Evolutionary conservation across 1,284 basidiomycete species (phyloP).

Genomic region (Malassezia globosa): DNA sequence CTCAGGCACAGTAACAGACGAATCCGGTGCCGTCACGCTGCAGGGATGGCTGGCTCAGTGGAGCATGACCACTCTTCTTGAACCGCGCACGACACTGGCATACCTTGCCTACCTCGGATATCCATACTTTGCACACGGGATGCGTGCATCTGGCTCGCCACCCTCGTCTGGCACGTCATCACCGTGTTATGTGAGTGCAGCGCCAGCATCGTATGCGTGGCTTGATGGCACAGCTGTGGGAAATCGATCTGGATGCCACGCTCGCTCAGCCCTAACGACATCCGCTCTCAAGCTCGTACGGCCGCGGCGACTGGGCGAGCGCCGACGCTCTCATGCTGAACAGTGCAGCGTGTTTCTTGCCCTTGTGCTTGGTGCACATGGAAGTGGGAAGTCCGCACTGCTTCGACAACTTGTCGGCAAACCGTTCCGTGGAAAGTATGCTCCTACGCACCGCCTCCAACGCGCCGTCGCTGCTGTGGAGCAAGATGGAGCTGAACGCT

Average conservation of each 20-base stretch:
- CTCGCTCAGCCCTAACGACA: slow-evolving; percentile 26
- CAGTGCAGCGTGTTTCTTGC: slow-evolving; percentile 50
- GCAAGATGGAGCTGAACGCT: slow-evolving; percentile 86
- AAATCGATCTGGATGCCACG: neutral
- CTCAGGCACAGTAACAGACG: slow-evolving; percentile 78
- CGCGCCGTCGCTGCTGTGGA: slow-evolving; percentile 92
- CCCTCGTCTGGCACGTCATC: slow-evolving; percentile 14
- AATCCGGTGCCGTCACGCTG: slow-evolving; percentile 76
- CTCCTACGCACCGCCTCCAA: slow-evolving; percentile 76
- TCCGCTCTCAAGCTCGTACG: slow-evolving; percentile 38
- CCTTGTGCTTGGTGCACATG: slow-evolving; percentile 87
- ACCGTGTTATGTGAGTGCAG: neutral
- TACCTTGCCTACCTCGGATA: slow-evolving; percentile 94
- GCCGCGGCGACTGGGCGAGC: slow-evolving; percentile 57
- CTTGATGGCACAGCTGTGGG: slow-evolving; percentile 8
- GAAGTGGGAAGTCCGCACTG: slow-evolving; percentile 84
- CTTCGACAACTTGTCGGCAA: slow-evolving; percentile 76
- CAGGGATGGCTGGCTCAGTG: slow-evolving; percentile 98
- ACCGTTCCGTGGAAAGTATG: slow-evolving; percentile 54
- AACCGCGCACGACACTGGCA: slow-evolving; percentile 78
- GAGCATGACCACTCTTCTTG: slow-evolving; percentile 95
- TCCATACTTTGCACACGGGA: slow-evolving; percentile 48
- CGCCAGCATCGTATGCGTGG: slow-evolving; percentile 16
- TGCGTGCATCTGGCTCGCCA: neutral
- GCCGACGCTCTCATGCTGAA: slow-evolving; percentile 55